Evolutionary conservation across 768 basidiomycete species (phyloP), one percentile per base, ranked within the genome.

Genomic region (Xanthoconium purpureum): DNA sequence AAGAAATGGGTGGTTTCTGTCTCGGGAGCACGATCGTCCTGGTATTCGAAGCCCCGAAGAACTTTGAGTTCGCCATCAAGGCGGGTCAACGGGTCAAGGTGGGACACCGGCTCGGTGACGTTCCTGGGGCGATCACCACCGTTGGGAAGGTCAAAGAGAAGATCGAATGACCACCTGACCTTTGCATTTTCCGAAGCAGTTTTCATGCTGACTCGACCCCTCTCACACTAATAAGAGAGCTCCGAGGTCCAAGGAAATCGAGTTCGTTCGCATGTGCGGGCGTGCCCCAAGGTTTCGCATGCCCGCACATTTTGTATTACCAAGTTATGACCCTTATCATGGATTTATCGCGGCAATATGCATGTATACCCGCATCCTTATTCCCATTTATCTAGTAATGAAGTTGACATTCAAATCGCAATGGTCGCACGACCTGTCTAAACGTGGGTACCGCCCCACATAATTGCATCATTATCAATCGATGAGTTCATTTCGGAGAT

Each of bases 1-100:
- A 97, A 71, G 95, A 99, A 76, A 93, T 98, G 90, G 97, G 97
- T 33, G 97, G 95, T 2, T 99, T 99, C 75, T 89, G 87, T 65
- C 78, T 98, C 5, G 95, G 95, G 6, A 93, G 90, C 72, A 98
- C 96, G 6, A 91, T 98, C 65, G 96, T 99, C 18, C 80, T 98
- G 46, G 92, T 98, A 1, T 97, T 98, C 66, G 97, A 99, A 74
- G 97, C 95, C 0, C 96, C 97, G 0, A 74, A 78, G 51, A 75
- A 84, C 36, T 99, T 95, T 68, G 81, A 84, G 70, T 97, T 96
- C 65, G 70, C 76, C 1, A 82, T 94, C 15, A 76, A 84, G 58
- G 80, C 86, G 3, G 92, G 94, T 3, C 81, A 94, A 71, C 90
- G 88, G 72, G 84, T 98, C 57, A 85, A 86, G 70, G 92, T 96